Evolutionary conservation across 805 yeast species (phyloP).

Genomic region (Suhomyces sp.): DNA sequence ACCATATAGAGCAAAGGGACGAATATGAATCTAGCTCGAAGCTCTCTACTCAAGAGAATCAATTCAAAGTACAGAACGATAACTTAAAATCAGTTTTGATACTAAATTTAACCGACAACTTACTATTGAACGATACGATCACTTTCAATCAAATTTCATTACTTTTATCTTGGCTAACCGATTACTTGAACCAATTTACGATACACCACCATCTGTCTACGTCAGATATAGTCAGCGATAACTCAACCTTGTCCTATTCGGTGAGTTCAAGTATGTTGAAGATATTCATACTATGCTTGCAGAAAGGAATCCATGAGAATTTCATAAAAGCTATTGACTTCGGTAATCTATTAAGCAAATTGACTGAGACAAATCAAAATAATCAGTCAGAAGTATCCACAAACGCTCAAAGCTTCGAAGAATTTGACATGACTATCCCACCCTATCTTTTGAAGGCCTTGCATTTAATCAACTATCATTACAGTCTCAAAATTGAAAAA

Average conservation of each 20-base stretch:
- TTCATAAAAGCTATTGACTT: slow-evolving; percentile 21
- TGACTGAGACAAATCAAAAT: not conserved
- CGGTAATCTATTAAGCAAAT: slow-evolving; percentile 9
- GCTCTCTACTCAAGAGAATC: too few species aligned
- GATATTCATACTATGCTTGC: slow-evolving; percentile 23
- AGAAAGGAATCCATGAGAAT: slow-evolving; percentile 16
- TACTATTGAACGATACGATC: slow-evolving; percentile 23
- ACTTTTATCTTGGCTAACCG: slow-evolving; percentile 26
- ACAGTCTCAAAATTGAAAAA: slow-evolving; percentile 10
- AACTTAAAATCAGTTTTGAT: slow-evolving; percentile 31
- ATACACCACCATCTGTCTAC: too few species aligned
- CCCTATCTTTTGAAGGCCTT: slow-evolving; percentile 17
- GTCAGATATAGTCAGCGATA: too few species aligned
- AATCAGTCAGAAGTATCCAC: too few species aligned
- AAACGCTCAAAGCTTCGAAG: too few species aligned
- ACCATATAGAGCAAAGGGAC: not conserved
- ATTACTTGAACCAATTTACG: slow-evolving; percentile 10
- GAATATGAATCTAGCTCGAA: slow-evolving; percentile 7
- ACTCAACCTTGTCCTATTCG: slow-evolving; percentile 5
- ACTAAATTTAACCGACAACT: slow-evolving; percentile 29
- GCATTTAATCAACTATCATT: slow-evolving; percentile 23
- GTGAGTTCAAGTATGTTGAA: slow-evolving; percentile 24
- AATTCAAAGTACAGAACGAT: too few species aligned
- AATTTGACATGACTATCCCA: slow-evolving; percentile 17
- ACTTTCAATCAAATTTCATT: slow-evolving; percentile 28